These are phyloP conservation scores for Arthrinium puccinioides DNA, from an alignment of 2,329 filamentous ascomycete genomes.

Conservation along the genomic window DNA sequence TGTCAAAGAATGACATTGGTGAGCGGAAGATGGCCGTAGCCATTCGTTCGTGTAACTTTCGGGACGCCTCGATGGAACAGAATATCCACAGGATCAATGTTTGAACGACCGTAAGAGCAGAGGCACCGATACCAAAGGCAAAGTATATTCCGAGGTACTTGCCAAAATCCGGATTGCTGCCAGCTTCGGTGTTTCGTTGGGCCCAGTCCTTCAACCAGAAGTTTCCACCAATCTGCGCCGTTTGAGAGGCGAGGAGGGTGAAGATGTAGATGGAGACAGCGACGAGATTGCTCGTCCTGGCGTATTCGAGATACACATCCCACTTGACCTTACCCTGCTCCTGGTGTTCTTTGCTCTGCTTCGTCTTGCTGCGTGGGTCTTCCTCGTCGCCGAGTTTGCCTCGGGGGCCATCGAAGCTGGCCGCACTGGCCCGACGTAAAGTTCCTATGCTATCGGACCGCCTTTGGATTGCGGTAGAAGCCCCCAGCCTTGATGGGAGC, in stretches of 20 bases:
- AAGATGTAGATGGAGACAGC: constrained; percentile 77
- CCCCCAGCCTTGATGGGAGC: constrained; percentile 59
- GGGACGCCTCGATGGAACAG: constrained; percentile 96
- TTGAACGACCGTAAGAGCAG: constrained; percentile 79
- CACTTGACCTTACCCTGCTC: constrained; percentile 99
- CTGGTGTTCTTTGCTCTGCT: constrained; percentile 77
- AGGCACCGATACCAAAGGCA: constrained; percentile 82
- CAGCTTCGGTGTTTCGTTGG: constrained; percentile 62
- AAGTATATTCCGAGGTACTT: constrained; percentile 96
- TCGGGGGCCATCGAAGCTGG: constrained; percentile 79
- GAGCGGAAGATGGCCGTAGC: constrained; percentile 94
- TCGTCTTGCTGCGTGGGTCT: constrained; percentile 66
- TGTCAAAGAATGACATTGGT: constrained; percentile 98
- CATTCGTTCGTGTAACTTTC: constrained; percentile 96
- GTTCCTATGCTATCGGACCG: constrained; percentile 68
- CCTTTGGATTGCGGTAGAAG: constrained; percentile 41
- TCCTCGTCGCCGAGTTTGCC: constrained; percentile 84
- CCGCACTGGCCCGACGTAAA: constrained; percentile 81
- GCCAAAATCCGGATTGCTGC: constrained; percentile 67
- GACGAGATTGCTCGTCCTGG: constrained; percentile 82
- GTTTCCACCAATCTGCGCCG: constrained; percentile 72
- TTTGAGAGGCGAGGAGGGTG: constrained; percentile 73
- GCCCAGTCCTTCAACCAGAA: constrained; percentile 95
- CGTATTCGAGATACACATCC: constrained; percentile 87
- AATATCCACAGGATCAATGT: constrained; percentile 98